A percentile compares a stretch with the other conserved stretches of the same genome.
phyloP scores from a whole-genome alignment of 2,329 filamentous ascomycete genomes.

The Aspergillus luchuensis region DNA sequence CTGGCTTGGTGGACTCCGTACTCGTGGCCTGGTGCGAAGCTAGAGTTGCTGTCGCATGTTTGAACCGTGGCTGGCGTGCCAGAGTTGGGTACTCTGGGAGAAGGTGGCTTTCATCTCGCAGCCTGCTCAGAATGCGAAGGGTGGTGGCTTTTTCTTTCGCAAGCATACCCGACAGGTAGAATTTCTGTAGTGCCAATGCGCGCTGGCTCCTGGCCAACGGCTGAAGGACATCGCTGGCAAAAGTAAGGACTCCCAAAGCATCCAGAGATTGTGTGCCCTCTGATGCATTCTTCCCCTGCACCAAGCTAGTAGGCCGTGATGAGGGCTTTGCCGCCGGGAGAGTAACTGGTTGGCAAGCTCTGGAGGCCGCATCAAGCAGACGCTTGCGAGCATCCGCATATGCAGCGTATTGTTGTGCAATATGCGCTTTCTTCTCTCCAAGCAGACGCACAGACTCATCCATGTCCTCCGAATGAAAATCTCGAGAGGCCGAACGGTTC shows the following conservation, averaged over 20 bases:
- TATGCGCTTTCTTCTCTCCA: conserved; percentile 36
- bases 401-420: conserved; percentile 37
- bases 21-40: conserved; percentile 23
- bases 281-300: conserved; percentile 10
- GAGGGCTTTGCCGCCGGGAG: conserved; percentile 26
- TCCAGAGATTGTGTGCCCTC: conserved; percentile 25
- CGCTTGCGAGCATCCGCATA: conserved; percentile 41
- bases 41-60: conserved; percentile 34
- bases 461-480: conserved; percentile 33
- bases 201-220: conserved; percentile 41
- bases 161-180: conserved; percentile 41
- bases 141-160: conserved; percentile 41
- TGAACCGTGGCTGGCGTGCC: conserved; percentile 40
- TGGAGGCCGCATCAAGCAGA: conserved; percentile 39
- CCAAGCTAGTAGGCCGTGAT: conserved; percentile 18
- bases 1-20: conserved; percentile 24
- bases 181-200: conserved; percentile 40
- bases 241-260: conserved; percentile 35
- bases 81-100: conserved; percentile 46
- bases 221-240: conserved; percentile 34
- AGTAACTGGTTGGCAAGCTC: conserved; percentile 37
- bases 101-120: conserved; percentile 47
- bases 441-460: conserved; percentile 32
- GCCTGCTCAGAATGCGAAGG: conserved; percentile 40
- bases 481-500: conserved; percentile 26